Base-by-base conservation (phyloP, 2,329 filamentous ascomycete species). In the Ascochyta viciae-villosae region DNA sequence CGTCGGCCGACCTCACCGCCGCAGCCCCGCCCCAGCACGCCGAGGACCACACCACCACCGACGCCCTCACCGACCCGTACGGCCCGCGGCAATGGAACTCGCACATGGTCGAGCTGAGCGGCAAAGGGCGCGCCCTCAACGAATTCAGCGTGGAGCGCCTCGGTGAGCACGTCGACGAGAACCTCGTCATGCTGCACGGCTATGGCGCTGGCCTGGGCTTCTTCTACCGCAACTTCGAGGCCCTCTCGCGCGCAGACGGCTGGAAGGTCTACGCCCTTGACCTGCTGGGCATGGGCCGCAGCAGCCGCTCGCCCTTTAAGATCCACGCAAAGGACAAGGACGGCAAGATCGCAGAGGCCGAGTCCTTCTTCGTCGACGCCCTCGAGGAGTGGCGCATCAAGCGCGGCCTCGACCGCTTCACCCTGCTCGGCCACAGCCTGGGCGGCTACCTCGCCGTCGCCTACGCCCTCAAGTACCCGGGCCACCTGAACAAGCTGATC, bases 161-260 rank as follows among this genome's bases (percentile, higher is more conserved):
- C 1, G 91, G 87, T 33, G 93, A 97, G 72, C 77, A 88, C 4
- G 85, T 87, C 0, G 89, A 96, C 42, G 89, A 98, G 70, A 95
- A 91, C 39, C 82, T 99, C 15, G 94, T 99, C 40, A 96, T 99
- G 86, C 81, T 99, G 4, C 95, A 99, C 73, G 95, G 95, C 58
- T 99, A 99, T 75, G 95, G 95, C 42, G 95, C 95, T 2, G 95
- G 95, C 0, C 83, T 99, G 0, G 95, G 94, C 22, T 98, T 99
- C 78, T 99, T 96, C 82, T 99, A 97, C 82, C 94, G 95, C 78
- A 99, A 99, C 74, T 96, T 96, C 58, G 95, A 99, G 76, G 87
- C 89, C 6, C 79, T 99, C 31, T 93, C 89, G 41, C 87, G 93
- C 16, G 79, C 87, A 1, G 81, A 84, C 26, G 92, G 93, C 26